Conservation (phyloP, 768 basidiomycete genomes). For the Kockovaella imperatae region DNA sequence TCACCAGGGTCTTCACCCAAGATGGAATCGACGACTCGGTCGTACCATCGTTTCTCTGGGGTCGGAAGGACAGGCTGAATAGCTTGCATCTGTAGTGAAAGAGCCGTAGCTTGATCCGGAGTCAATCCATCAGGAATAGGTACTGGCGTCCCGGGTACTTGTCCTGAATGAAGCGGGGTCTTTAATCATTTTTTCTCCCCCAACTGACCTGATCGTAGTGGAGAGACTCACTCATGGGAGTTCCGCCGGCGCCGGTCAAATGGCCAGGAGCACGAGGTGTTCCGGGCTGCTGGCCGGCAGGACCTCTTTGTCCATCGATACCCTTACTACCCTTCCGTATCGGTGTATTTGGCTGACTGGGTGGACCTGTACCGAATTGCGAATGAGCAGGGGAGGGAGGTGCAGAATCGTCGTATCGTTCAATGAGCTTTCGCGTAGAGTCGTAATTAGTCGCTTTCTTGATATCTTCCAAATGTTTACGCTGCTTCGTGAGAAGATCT, state of each 20-base stretch:
- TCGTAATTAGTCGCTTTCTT: constrained; percentile 98
- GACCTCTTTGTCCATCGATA: constrained; percentile 7
- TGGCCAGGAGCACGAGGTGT: constrained; percentile 40
- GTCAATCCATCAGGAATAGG: constrained; percentile 25
- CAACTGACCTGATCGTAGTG: not conserved
- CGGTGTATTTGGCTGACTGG: constrained; percentile 7
- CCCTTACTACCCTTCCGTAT: constrained; percentile 13
- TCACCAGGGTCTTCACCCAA: constrained; percentile 41
- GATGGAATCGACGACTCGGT: constrained; percentile 36
- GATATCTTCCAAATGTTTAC: constrained; percentile 82
- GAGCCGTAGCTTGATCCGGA: constrained; percentile 35
- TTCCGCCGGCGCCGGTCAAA: constrained; percentile 33
- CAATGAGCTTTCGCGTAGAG: constrained; percentile 77
- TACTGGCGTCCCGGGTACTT: constrained; percentile 9
- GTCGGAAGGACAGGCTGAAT: constrained; percentile 41
- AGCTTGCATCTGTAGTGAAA: constrained; percentile 26
- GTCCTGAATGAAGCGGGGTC: no score
- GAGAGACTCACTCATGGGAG: constrained; percentile 24
- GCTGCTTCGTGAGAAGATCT: constrained; percentile 64
- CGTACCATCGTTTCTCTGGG: constrained; percentile 44
- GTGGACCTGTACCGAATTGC: constrained; percentile 1
- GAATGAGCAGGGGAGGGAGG: no score
- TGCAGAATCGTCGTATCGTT: constrained; percentile 67
- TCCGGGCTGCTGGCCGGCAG: constrained; percentile 7
- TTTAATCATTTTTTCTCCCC: no score